Conservation (phyloP, 306 rosid species). For the Albizia julibrissin region DNA sequence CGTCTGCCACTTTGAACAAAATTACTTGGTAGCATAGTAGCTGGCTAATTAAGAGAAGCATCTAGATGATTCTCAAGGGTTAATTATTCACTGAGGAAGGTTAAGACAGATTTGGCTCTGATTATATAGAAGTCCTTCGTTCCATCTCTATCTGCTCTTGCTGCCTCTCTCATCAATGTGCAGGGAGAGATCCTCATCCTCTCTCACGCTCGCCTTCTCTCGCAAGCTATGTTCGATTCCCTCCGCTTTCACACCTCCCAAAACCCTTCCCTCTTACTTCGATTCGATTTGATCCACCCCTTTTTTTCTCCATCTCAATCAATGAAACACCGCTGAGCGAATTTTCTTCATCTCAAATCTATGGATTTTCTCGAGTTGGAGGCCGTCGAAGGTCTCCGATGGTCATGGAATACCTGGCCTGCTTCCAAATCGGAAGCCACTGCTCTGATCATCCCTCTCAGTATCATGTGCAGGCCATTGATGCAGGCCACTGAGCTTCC, state of each 20-base stretch:
- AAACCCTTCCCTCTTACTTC: neutral
- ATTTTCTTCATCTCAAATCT: neutral
- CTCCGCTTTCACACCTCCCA: neutral
- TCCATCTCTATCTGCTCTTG: neutral
- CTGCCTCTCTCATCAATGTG: neutral
- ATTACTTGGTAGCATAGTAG: too few species aligned
- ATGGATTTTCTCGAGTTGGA: conserved; percentile 91
- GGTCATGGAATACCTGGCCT: conserved; percentile 98
- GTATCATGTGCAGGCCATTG: conserved; percentile 80
- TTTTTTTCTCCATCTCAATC: neutral
- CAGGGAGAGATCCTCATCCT: neutral
- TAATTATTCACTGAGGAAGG: neutral
- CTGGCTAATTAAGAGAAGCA: neutral
- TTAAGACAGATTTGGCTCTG: neutral
- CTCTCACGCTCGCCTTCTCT: neutral
- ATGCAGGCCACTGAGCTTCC: conserved; percentile 71
- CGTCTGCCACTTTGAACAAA: too few species aligned
- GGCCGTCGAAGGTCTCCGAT: conserved; percentile 89
- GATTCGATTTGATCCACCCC: neutral
- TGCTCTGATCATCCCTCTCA: conserved; percentile 63
- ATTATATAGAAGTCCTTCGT: neutral
- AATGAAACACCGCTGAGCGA: conserved; percentile 17
- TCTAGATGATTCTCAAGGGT: neutral
- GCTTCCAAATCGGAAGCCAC: conserved; percentile 48
- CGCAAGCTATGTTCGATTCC: neutral